These are phyloP conservation scores for Candida neerlandica DNA, from an alignment of 1,139 yeast species.

Conservation along the genomic window DNA sequence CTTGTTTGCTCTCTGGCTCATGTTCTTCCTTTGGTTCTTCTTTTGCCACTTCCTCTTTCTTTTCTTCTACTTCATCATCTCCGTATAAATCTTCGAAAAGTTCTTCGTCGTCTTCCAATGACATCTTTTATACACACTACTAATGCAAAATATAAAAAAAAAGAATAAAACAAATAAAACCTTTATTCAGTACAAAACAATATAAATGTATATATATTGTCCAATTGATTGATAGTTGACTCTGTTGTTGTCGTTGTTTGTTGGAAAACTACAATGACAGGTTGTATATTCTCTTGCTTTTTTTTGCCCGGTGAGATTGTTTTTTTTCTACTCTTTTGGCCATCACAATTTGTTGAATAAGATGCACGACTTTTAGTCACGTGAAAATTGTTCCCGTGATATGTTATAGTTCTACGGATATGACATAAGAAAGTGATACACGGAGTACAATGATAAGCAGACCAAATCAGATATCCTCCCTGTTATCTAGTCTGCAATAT, in stretches of 20 bases:
- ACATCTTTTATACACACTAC: slow-evolving; percentile 6
- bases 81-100: slow-evolving; percentile 74
- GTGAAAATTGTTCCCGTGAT: no score
- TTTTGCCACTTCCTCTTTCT: not conserved
- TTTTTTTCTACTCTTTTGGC: no score
- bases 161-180: slow-evolving; percentile 1
- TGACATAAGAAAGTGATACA: no score
- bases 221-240: slow-evolving; percentile 2
- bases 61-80: slow-evolving; percentile 19
- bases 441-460: no score
- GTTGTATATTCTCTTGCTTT: no score
- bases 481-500: no score
- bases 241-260: not conserved
- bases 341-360: no score
- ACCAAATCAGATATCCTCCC: no score
- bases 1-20: slow-evolving; percentile 11
- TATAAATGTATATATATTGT: slow-evolving; percentile 1
- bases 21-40: slow-evolving; percentile 14
- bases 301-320: no score
- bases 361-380: no score
- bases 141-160: slow-evolving; percentile 8
- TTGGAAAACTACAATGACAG: no score
- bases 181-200: slow-evolving; percentile 3
- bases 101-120: slow-evolving; percentile 81
- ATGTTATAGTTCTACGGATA: no score